Evolutionary conservation across 169 alveolate genomes (phyloP).

Genomic region (Eimeria tenella): DNA sequence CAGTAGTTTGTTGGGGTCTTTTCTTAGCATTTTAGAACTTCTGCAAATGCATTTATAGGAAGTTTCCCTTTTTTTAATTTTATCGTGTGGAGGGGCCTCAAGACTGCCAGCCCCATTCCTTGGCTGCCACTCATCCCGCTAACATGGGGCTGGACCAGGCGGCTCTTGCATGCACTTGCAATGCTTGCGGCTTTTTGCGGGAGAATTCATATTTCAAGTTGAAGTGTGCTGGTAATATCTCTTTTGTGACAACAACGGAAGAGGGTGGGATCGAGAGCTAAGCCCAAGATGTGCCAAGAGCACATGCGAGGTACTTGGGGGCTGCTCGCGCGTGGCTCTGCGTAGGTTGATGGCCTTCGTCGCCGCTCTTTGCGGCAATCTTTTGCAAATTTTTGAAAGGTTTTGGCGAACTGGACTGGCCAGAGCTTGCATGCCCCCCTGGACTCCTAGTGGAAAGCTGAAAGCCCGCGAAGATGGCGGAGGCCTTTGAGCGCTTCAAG

Average conservation of each 20-base stretch:
- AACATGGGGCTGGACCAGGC: constrained; percentile 45
- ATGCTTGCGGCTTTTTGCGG: background rate
- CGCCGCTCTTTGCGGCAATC: background rate
- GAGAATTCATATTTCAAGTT: background rate
- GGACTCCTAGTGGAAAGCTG: background rate
- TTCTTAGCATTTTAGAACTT: background rate
- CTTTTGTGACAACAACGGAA: background rate
- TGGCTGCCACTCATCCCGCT: background rate
- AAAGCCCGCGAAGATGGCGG: constrained; percentile 89
- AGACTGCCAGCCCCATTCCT: background rate
- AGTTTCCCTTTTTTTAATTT: background rate
- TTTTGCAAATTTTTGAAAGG: background rate
- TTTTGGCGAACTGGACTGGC: background rate
- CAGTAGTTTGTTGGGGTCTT: background rate
- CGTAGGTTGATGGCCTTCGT: constrained; percentile 30
- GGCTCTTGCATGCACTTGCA: constrained; percentile 41
- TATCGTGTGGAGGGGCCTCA: background rate
- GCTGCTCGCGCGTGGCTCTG: constrained; percentile 66
- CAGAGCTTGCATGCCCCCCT: constrained; percentile 30
- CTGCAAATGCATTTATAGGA: background rate
- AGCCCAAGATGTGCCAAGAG: constrained; percentile 45
- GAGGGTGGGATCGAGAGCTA: background rate
- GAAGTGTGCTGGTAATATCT: background rate
- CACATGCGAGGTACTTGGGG: constrained; percentile 64
- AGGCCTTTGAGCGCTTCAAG: constrained; percentile 94